A percentile compares a stretch with the other conserved stretches of the same genome.
Conservation (phyloP, 202 grass and related monocot species). For the Panicum virgatum region DNA sequence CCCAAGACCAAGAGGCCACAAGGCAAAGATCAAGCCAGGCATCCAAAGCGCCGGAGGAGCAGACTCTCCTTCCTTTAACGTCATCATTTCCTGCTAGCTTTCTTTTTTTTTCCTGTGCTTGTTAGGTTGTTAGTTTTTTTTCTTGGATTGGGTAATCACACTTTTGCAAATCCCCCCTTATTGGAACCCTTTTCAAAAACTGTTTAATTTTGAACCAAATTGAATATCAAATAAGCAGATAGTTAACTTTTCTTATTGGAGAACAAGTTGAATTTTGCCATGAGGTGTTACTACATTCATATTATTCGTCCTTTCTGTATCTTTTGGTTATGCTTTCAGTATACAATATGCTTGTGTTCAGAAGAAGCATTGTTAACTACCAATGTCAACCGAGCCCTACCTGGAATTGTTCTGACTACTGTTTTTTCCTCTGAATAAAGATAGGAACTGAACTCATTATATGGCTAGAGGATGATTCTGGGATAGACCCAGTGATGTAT, state of each 20-base stretch:
- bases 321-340: background rate
- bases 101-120: no score
- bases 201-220: background rate
- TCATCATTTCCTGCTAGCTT: no score
- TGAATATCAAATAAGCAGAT: background rate
- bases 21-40: no score
- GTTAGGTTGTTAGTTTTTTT: no score
- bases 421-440: constrained; percentile 36
- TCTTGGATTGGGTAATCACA: no score
- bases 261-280: background rate
- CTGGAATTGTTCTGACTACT: constrained; percentile 8
- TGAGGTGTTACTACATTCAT: background rate
- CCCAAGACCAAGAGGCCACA: no score
- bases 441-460: constrained; percentile 85
- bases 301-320: background rate
- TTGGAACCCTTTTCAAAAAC: background rate
- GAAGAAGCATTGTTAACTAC: background rate
- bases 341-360: background rate
- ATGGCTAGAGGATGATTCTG: constrained; percentile 76
- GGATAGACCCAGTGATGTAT: no score
- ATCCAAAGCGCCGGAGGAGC: no score
- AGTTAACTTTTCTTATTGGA: background rate
- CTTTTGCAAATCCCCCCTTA: no score
- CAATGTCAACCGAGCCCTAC: background rate
- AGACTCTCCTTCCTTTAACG: no score